Evolutionary conservation across 1,284 basidiomycete genomes (phyloP), one percentile per base, ranked within the genome.

Genomic region (Blastosporella zonata): DNA sequence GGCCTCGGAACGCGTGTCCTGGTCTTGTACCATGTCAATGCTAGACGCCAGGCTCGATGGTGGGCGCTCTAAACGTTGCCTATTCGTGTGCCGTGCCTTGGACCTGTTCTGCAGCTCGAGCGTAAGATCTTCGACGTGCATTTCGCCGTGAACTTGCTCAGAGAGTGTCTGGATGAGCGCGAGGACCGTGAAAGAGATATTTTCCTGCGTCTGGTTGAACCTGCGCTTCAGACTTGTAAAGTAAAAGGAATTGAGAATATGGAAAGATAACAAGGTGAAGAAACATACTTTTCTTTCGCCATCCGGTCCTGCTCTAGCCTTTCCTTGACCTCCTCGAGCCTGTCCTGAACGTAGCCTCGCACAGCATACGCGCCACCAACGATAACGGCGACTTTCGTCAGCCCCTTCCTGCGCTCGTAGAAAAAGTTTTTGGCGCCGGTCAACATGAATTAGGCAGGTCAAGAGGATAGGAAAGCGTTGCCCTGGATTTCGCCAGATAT

Each of bases 51-150:
- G 55, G 54, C 73, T 77, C 2, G 72, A 69, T 25, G 67, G 65
- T 3, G 69, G 54, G 10, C 50, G 56, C 29, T 51, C 43, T 25
- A 22, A 49, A 25, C 56, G 50, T 2, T 52, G 53, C 25, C 52
- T 55, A 12, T 52, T 56, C 13, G 64, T 45, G 34, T 54, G 55
- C 8, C 59, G 63, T 34, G 55, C 62, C 58, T 62, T 74, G 35
- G 73, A 74, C 43, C 71, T 63, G 6, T 64, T 62, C 58, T 87
- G 84, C 8, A 95, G 74, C 59, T 90, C 84, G 20, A 77, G 68
- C 0, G 88, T 93, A 10, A 93, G 70, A 1, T 72, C 71, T 59
- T 96, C 93, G 17, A 96, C 88, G 59, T 96, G 84, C 81, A 94
- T 87, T 39, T 82, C 81, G 22, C 76, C 69, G 13, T 91, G 69